Evolutionary conservation across 73 alveolate species (phyloP).

Genomic region (Uronychia binucleata): DNA sequence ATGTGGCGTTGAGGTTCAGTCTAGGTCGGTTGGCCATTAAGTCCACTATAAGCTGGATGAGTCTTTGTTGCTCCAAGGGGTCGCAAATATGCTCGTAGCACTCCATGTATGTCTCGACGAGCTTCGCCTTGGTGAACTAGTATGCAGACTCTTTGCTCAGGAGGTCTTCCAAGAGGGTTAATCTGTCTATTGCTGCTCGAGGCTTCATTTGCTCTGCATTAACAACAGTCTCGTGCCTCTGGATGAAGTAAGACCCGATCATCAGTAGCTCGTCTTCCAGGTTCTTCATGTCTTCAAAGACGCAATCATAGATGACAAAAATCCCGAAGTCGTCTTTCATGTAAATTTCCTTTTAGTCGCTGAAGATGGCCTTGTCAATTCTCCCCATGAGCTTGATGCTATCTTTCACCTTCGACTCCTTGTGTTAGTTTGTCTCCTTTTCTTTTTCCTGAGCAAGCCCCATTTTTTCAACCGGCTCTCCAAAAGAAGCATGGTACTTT

Average conservation of each 20-base stretch:
- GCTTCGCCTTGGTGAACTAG: conserved; percentile 79
- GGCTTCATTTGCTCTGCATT: conserved; percentile 74
- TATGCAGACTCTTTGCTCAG: conserved; percentile 75
- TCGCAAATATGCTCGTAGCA: conserved; percentile 89
- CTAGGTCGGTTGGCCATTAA: conserved; percentile 90
- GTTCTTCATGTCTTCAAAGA: conserved; percentile 79
- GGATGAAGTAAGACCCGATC: conserved; percentile 85
- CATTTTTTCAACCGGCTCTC: conserved; percentile 41
- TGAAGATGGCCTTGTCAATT: conserved; percentile 37
- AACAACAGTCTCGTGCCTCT: conserved; percentile 74
- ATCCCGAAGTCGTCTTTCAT: conserved; percentile 89
- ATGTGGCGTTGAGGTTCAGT: conserved; percentile 74
- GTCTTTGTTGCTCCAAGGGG: conserved; percentile 74
- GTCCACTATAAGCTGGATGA: conserved; percentile 81
- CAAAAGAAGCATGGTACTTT: conserved; percentile 50
- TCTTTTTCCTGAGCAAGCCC: conserved; percentile 17
- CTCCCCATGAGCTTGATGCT: conserved; percentile 49
- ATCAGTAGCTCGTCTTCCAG: conserved; percentile 82
- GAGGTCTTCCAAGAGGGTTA: conserved; percentile 75
- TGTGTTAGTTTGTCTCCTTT: conserved; percentile 14
- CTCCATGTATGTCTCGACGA: conserved; percentile 83
- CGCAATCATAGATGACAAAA: conserved; percentile 79
- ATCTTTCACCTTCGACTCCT: conserved; percentile 2
- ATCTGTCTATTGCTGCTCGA: conserved; percentile 83
- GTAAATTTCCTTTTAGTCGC: conserved; percentile 30